phyloP scores from a whole-genome alignment of 371 early-diverging fungal species.

The Mortierella sp. region DNA sequence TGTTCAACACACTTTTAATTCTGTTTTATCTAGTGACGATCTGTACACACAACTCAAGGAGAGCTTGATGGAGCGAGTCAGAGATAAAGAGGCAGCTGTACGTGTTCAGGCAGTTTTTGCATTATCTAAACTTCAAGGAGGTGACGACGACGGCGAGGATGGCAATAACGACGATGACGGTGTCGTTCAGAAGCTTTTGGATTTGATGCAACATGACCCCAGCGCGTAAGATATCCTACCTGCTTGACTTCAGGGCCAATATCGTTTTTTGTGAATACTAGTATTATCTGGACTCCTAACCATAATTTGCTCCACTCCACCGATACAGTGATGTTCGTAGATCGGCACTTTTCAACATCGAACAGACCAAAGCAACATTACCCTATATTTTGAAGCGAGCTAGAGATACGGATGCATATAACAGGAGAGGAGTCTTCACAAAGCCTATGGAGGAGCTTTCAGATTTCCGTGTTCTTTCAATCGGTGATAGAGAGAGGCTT shows the following conservation, averaged over 20 bases:
- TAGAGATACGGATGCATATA: constrained; percentile 80
- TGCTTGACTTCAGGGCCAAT: background rate
- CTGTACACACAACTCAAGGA: constrained; percentile 77
- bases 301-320: background rate
- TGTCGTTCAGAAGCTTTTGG: constrained; percentile 74
- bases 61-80: constrained; percentile 76
- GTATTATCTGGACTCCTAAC: background rate
- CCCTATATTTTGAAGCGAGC: constrained; percentile 81
- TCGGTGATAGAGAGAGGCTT: constrained; percentile 78
- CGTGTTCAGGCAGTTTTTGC: constrained; percentile 87
- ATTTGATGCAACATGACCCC: constrained; percentile 79
- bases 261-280: background rate
- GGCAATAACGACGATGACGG: constrained; percentile 69
- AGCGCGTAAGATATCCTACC: constrained; percentile 69
- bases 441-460: constrained; percentile 77
- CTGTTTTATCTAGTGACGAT: constrained; percentile 70
- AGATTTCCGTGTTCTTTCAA: constrained; percentile 76
- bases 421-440: constrained; percentile 73
- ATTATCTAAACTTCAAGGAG: constrained; percentile 80
- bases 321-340: constrained; percentile 84
- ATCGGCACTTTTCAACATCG: constrained; percentile 82
- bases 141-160: constrained; percentile 62
- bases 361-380: constrained; percentile 70
- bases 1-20: background rate
- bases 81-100: constrained; percentile 87